Evolutionary conservation across 2,329 filamentous ascomycete species (phyloP).

Genomic region (Aureobasidium leucospermi): DNA sequence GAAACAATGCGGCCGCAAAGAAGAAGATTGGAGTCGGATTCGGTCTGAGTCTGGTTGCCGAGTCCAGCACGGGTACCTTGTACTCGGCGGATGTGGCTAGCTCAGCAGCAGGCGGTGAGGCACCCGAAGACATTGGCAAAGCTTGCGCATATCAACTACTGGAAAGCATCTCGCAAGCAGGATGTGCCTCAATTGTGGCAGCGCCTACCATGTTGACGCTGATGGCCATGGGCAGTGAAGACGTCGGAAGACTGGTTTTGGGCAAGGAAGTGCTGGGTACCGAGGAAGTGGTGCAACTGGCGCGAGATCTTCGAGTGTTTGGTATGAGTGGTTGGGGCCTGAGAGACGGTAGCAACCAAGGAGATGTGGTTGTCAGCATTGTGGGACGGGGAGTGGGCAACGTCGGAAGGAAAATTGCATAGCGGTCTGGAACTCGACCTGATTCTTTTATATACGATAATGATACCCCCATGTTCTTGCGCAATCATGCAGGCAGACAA

Average conservation of each 20-base stretch:
- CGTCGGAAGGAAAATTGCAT: slow-evolving; percentile 79
- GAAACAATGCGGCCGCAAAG: slow-evolving; percentile 48
- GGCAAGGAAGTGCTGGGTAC: slow-evolving; percentile 75
- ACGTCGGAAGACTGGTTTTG: slow-evolving; percentile 79
- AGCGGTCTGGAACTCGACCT: slow-evolving; percentile 15
- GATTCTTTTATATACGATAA: slow-evolving; percentile 11
- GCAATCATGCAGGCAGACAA: neutral
- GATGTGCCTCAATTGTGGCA: slow-evolving; percentile 68
- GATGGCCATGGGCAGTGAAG: slow-evolving; percentile 97
- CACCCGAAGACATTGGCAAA: slow-evolving; percentile 86
- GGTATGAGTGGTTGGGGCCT: slow-evolving; percentile 88
- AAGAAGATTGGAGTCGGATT: slow-evolving; percentile 76
- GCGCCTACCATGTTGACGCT: slow-evolving; percentile 70
- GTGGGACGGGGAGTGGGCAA: slow-evolving; percentile 93
- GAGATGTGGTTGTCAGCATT: slow-evolving; percentile 77
- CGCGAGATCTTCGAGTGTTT: slow-evolving; percentile 79
- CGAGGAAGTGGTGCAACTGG: slow-evolving; percentile 71
- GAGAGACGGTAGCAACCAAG: slow-evolving; percentile 56
- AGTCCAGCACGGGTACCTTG: slow-evolving; percentile 77
- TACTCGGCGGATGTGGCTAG: slow-evolving; percentile 78
- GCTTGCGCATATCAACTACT: slow-evolving; percentile 83
- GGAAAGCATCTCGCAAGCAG: slow-evolving; percentile 73
- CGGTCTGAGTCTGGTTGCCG: slow-evolving; percentile 81
- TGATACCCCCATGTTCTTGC: slow-evolving; percentile 16
- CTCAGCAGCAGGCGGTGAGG: slow-evolving; percentile 69